Percentiles rank a stretch among this genome's conserved stretches.
Conservation (phyloP, 148 eudicot species). For the Rhododendron mucronatum region DNA sequence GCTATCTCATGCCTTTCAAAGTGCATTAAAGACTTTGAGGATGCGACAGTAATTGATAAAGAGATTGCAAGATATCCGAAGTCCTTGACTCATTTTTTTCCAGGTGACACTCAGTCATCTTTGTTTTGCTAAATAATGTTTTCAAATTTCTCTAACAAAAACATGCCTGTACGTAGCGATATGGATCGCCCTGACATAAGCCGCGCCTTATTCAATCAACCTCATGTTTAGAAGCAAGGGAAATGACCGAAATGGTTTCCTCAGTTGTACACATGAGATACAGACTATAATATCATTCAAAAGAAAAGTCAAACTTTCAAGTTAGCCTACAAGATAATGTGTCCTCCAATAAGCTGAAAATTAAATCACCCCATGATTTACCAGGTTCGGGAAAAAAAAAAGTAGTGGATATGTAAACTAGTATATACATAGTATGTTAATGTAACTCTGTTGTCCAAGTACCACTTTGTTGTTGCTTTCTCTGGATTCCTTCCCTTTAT, state of each 20-base stretch:
- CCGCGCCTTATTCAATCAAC: not conserved
- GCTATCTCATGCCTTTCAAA: slow-evolving; percentile 45
- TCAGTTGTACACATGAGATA: not conserved
- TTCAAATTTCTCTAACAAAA: not conserved
- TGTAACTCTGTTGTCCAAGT: not conserved
- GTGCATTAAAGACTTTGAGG: slow-evolving; percentile 47
- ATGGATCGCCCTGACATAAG: not conserved
- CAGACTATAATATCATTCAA: not conserved
- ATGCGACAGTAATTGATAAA: slow-evolving; percentile 40
- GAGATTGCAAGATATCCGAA: slow-evolving; percentile 61
- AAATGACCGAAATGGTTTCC: not conserved
- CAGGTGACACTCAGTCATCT: slow-evolving; percentile 29
- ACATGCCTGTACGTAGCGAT: not conserved
- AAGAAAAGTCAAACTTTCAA: not conserved
- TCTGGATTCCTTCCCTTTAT: not conserved
- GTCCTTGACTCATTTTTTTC: slow-evolving; percentile 59
- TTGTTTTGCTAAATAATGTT: not conserved
- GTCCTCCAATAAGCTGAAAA: not conserved
- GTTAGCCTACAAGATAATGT: not conserved
- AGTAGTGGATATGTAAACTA: not conserved
- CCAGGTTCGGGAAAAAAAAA: not conserved
- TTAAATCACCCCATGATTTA: not conserved
- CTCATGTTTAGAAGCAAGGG: not conserved
- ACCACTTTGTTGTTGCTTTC: not conserved
- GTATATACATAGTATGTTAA: not conserved